phyloP scores from a whole-genome alignment of 1,284 basidiomycete species.

The Exsudoporus floridanus region DNA sequence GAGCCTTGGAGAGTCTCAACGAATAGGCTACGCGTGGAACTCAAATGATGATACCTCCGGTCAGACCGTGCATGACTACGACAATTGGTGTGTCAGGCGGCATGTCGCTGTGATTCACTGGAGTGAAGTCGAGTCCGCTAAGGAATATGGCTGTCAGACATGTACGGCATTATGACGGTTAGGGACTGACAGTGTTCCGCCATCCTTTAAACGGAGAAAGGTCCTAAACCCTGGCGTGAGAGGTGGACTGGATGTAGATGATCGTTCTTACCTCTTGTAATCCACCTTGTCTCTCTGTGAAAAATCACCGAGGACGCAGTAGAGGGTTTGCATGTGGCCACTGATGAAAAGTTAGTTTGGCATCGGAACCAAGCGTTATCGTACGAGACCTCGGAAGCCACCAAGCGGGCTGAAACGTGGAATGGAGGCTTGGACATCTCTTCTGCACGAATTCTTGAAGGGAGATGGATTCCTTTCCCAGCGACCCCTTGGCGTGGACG shows the following conservation, averaged over 20 bases:
- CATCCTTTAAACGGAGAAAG: constrained; percentile 61
- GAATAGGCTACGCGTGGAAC: background rate
- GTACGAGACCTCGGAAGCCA: constrained; percentile 62
- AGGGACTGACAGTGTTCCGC: constrained; percentile 63
- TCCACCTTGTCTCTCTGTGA: constrained; percentile 65
- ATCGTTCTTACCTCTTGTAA: constrained; percentile 55
- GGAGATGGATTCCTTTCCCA: constrained; percentile 31
- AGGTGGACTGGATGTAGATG: background rate
- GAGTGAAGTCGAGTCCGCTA: constrained; percentile 77
- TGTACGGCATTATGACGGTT: background rate
- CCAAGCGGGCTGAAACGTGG: constrained; percentile 60
- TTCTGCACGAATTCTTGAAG: constrained; percentile 55
- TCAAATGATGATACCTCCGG: constrained; percentile 59
- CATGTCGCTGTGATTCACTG: constrained; percentile 50
- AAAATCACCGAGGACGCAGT: constrained; percentile 71
- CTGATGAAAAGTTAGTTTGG: constrained; percentile 36
- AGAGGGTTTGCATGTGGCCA: constrained; percentile 74
- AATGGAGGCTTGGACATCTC: constrained; percentile 57
- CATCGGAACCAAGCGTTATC: constrained; percentile 1
- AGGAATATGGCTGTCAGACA: background rate
- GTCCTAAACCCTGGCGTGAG: constrained; percentile 41
- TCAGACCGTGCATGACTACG: constrained; percentile 83
- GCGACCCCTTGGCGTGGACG: constrained; percentile 37
- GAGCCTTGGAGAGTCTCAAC: constrained; percentile 54
- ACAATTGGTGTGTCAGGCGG: constrained; percentile 74